A percentile compares a stretch with the other conserved stretches of the same genome.
phyloP scores from a whole-genome alignment of 192 early-diverging fungal species.

The Gorgonomyces haynaldii region DNA sequence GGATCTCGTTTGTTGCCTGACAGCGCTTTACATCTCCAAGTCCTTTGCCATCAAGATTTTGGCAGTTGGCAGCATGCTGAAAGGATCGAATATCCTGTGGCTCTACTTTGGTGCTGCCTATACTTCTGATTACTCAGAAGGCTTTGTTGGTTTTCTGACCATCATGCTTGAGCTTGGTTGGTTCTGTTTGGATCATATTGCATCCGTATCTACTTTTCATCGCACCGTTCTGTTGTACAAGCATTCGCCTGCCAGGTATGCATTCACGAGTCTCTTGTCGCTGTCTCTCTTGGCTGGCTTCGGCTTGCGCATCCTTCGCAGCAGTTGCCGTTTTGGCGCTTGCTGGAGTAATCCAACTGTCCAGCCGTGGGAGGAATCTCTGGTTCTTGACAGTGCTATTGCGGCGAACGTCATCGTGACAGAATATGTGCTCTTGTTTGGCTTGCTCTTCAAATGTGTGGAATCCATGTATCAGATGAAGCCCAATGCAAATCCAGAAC shows the following conservation, averaged over 20 bases:
- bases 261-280: no score
- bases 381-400: no score
- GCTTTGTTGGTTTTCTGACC: not conserved
- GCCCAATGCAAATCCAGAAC: not conserved
- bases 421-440: not conserved
- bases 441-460: not conserved
- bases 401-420: not conserved
- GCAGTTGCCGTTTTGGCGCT: not conserved
- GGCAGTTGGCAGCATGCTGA: not conserved
- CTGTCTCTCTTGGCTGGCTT: no score
- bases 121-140: not conserved
- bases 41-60: not conserved
- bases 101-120: not conserved
- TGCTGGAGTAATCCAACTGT: not conserved
- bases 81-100: constrained; percentile 3
- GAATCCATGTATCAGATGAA: not conserved
- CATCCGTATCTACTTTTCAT: constrained; percentile 4
- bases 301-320: not conserved
- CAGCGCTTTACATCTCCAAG: not conserved
- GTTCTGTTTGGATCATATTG: constrained; percentile 3
- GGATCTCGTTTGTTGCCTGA: not conserved
- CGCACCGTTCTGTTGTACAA: not conserved
- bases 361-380: not conserved
- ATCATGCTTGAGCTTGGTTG: constrained; percentile 2
- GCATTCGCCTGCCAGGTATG: not conserved